Base-by-base conservation (phyloP, 345 rosid genomes). In the Cardamine resedifolia region DNA sequence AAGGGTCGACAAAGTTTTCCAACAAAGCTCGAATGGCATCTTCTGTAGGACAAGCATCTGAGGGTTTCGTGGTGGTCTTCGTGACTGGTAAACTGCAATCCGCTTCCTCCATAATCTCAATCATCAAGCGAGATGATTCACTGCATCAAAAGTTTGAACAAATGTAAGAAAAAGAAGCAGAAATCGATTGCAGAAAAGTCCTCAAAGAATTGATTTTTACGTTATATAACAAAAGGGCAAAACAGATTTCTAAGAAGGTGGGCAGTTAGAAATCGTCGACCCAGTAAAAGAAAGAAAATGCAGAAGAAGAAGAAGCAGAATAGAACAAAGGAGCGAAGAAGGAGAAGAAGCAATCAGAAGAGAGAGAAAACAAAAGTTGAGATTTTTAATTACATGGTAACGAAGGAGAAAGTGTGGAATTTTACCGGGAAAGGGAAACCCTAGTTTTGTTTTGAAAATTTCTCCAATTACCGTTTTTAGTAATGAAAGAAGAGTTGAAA, bases 1-100 rank as follows among this genome's bases (percentile, higher is more conserved):
- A 6, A 70, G 97, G 97, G 64, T 88, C 97, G 58, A 90, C 91
- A 72, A 93, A 77, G 68, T 30, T 71, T 10, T 83, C 89, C 20
- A 90, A 66, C 47, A 93, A 70, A 70, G 77, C 81, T 72, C 60
- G 44, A 74, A 90, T 45, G 43, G 93, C 85, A 61, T 93, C 98
- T 70, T 90, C 96, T 2, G 85, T 80, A 4, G 86, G 84, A 78
- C 92, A 93, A 20, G 68, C 72, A 68, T 82, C 73, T 23, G 70
- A 74, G 2, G 45, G 51, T 63, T 64, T 73, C 85, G 82, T 57
- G 27, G 61, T 36, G 27, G 58, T 58, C 72, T 68, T 64, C 3
- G 41, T 4, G 43, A 51, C 24, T 11, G 43, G 45, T 51, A 61
- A 36, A 66, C 1, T 27, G n/a, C 38, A 49, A 43, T 58, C 55